These are phyloP conservation scores for Aureobasidium leucospermi DNA, from an alignment of 2,329 filamentous ascomycete genomes.

Conservation along the genomic window DNA sequence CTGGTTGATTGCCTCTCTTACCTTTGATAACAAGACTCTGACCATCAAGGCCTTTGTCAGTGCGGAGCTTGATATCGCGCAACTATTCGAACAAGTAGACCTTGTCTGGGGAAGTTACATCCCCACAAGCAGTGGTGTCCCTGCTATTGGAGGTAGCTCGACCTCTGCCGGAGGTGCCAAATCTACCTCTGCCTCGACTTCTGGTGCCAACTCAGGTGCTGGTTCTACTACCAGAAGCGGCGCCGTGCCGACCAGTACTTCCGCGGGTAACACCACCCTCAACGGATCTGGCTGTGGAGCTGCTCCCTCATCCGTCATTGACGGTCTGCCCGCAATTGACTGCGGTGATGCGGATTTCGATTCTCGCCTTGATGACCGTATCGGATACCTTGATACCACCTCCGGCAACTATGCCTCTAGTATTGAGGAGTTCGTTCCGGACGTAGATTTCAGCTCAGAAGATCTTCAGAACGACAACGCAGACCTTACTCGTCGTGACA, in stretches of 20 bases:
- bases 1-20: not conserved
- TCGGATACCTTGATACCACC: not conserved
- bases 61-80: not conserved
- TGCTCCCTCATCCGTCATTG: not conserved
- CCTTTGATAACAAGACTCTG: not conserved
- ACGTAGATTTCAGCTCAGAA: not conserved
- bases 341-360: conserved; percentile 4
- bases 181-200: not conserved
- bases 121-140: not conserved
- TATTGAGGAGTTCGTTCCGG: not conserved
- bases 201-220: not conserved
- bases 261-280: not conserved
- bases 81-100: not conserved
- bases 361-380: not conserved
- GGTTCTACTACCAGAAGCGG: not conserved
- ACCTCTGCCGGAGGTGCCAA: not conserved
- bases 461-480: not conserved
- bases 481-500: not conserved
- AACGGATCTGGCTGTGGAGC: not conserved
- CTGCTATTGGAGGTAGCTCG: not conserved
- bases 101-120: not conserved
- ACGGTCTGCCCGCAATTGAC: not conserved
- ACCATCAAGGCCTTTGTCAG: not conserved
- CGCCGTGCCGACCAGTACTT: not conserved
- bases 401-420: not conserved